These are phyloP conservation scores for Arctium lappa DNA, from an alignment of 129 eudicot genomes.

Conservation along the genomic window DNA sequence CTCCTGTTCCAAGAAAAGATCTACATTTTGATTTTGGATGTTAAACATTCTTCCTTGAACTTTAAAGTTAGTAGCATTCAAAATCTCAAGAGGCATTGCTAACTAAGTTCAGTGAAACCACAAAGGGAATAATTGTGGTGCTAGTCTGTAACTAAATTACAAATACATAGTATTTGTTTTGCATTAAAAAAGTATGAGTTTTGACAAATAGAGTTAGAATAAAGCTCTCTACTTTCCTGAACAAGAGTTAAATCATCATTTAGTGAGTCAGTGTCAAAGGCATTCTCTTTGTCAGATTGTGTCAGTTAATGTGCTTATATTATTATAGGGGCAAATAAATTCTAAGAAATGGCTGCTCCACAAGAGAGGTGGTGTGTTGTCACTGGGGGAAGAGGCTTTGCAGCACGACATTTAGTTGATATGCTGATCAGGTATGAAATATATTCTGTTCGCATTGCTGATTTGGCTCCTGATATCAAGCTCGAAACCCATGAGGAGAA, in stretches of 20 bases:
- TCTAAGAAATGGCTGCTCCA: slow-evolving; percentile 34
- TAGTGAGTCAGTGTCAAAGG: neutral
- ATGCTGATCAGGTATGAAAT: slow-evolving; percentile 77
- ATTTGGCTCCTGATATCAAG: slow-evolving; percentile 57
- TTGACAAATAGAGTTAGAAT: neutral
- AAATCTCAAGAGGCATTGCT: neutral
- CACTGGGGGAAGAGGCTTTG: slow-evolving; percentile 97
- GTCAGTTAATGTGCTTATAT: neutral
- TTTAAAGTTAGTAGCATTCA: neutral
- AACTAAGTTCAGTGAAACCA: neutral
- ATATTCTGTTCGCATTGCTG: slow-evolving; percentile 74
- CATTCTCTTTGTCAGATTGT: neutral
- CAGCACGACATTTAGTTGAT: slow-evolving; percentile 89
- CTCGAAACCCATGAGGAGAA: slow-evolving; percentile 64
- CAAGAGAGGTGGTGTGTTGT: slow-evolving; percentile 92
- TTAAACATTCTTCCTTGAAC: neutral
- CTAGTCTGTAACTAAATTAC: neutral
- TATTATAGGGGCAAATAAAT: slow-evolving; percentile 11
- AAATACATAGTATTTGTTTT: neutral
- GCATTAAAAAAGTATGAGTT: slow-evolving; percentile 1
- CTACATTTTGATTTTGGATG: neutral
- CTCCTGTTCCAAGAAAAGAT: neutral
- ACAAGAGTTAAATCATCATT: neutral
- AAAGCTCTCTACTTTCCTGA: neutral
- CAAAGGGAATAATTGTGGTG: neutral